Base-by-base conservation (phyloP, 306 rosid genomes). In the Argentina anserina region DNA sequence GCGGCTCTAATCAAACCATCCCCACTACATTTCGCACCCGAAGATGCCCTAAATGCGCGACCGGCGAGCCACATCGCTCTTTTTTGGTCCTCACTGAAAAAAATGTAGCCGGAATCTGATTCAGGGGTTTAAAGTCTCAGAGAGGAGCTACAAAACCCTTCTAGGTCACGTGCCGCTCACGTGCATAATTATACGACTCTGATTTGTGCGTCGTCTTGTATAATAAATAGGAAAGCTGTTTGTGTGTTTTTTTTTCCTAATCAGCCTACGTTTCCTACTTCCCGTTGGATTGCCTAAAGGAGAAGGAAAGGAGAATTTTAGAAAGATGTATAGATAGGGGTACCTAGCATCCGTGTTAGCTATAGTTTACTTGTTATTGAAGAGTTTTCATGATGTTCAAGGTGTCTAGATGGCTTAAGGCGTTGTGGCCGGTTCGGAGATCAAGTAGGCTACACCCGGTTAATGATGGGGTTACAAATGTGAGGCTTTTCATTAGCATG, bases 51-150 rank as follows among this genome's bases (percentile, higher is more conserved):
- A 39, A 56, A 39, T 0, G 28, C 41, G 0, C 75, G 53, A 29
- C 75, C n/a, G 13, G 40, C 55, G 0, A 56, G 39, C 75, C 75
- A 71, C 66, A 71, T 26, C 75, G 40, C 75, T 71, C 23, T 39
- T 40, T 53, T 52, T 37, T 23, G 13, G 6, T 10, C 26, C 40
- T 9, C 37, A 11, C n/a, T 15, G 61, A 69, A 49, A 33, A 69
- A 49, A 33, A 12, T 6, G 42, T 13, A 49, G 37, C 9, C n/a
- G 1, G 23, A 33, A 33, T 36, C 25, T 15, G 37, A 29, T 64
- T 37, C 69, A 18, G 65, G 40, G 66, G 63, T 39, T 70, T 53
- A 40, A 20, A 50, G 21, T 25, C 12, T 53, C 14, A 56, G 65
- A 14, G 40, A 17, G 23, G 9, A 69, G 7, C 49, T 5, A 17